Base-by-base conservation (phyloP, 148 eudicot species). In the Rhododendron griersonianum region DNA sequence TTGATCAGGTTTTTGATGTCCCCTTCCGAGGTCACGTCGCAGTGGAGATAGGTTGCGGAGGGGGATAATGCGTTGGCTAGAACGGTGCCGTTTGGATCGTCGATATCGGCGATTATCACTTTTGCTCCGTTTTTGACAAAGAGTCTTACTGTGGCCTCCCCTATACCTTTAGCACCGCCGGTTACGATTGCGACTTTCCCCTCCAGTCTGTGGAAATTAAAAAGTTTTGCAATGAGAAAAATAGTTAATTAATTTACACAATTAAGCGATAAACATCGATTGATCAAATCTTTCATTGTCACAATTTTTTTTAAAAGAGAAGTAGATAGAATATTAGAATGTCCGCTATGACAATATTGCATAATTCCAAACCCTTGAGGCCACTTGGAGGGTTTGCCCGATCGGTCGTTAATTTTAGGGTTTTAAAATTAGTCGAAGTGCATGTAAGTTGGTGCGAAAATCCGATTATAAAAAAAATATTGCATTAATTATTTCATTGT, bases 121-220 rank as follows among this genome's bases (percentile, higher is more conserved):
- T 86, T 86, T 47, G 85, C 88, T n/a, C 88, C 88, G 16, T 82
- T 81, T 83, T 86, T 75, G 13, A 86, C 76, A 21, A 86, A 82
- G 61, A 86, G 82, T 74, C 82, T 86, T n/a, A 81, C 88, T 1
- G 88, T 82, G 30, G 88, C 85, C 82, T 86, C 88, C 21, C 88
- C 88, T 25, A 86, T 82, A 0, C 88, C 88, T 47, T 57, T 86
- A 14, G 85, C 88, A 5, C 85, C 88, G 14, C 88, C 88, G 15
- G 88, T 86, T 18, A 86, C 82, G 19, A 86, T 86, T 41, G 88
- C 88, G 1, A 86, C 82, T 82, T 86, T 86, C 21, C 88, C 88
- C 23, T 86, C 88, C 13, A 86, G 23, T 33, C 88, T 86, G 82
- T 39, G 59, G 1, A 80, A 39, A 30, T 71, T 14, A 44, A 41